Base-by-base conservation (phyloP, 176 grass and related monocot species). In the Phyllostachys edulis region DNA sequence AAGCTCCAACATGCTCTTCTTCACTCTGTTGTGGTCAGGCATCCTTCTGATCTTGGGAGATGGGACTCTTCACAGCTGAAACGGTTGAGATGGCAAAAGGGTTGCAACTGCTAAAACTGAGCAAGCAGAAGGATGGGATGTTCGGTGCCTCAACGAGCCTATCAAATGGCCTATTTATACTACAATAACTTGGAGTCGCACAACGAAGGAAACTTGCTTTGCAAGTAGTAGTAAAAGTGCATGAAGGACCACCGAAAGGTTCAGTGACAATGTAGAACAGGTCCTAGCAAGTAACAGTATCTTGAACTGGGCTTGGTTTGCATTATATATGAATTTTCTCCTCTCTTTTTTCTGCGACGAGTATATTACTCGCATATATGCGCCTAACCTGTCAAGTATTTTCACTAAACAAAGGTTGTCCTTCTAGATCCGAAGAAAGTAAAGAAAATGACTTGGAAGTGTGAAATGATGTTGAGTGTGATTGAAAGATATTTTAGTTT, bases 1-100 rank as follows among this genome's bases (percentile, higher is more conserved):
- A 45, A 76, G 24, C 64, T 74, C 62, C 37, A 57, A 34, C n/a
- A 85, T 85, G 49, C 82, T 76, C 73, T 59, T 85, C 82, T 85
- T 85, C 63, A 85, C 81, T 9, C 37, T 29, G 20, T 83, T 83
- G 69, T 47, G 80, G 7, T 73, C 69, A 15, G 11, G 24, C 80
- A 61, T 82, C 27, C 18, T 80, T 15, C 51, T 2, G 73, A 57
- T 12, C 73, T 37, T 20, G 9, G 46, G 34, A 14, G 12, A 14
- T 50, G 47, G 13, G n/a, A n/a, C n/a, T 14, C 47, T 50, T 50
- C 47, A 50, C 47, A 15, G 47, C 47, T 50, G 47, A 12, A 41
- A 41, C 40, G 40, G 40, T 41, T 41, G 8, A 41, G 40, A 41
- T 41, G 40, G 40, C 6, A 41, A 50, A 50, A 16, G 4, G 11